Percentiles rank a stretch among this genome's conserved stretches.
Conservation (phyloP, 2,329 filamentous ascomycete species). For the Claviceps monticola region DNA sequence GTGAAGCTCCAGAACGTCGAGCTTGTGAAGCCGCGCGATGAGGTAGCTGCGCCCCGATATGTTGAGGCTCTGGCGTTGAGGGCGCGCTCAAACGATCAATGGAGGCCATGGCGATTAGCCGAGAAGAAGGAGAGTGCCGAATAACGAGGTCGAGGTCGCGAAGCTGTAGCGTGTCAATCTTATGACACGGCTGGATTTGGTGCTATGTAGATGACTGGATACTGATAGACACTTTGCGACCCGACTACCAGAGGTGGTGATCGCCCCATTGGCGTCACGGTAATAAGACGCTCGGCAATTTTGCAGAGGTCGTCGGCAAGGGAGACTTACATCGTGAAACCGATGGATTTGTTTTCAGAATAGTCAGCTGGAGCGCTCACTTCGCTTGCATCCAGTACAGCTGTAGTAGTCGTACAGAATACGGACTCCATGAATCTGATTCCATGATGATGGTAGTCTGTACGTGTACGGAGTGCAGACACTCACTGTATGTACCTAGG, state of each 20-base stretch:
- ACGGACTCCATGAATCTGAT: no score
- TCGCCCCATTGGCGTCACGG: no score
- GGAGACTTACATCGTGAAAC: conserved; percentile 6
- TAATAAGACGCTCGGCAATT: background rate
- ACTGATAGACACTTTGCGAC: no score
- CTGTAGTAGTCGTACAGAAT: no score
- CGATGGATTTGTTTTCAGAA: conserved; percentile 5
- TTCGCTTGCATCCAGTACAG: background rate
- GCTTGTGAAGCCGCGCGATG: conserved; percentile 8
- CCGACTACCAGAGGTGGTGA: no score
- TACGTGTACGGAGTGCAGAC: no score
- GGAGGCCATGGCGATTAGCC: background rate
- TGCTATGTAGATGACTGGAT: background rate
- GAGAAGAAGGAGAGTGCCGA: background rate
- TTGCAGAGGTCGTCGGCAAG: background rate
- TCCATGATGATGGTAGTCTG: background rate
- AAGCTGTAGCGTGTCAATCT: conserved; percentile 4
- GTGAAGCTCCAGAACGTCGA: conserved; percentile 11
- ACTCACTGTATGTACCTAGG: no score
- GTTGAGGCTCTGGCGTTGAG: conserved; percentile 5
- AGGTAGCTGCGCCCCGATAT: conserved; percentile 8
- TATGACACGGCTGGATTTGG: background rate
- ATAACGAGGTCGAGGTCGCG: conserved; percentile 3
- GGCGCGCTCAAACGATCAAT: conserved; percentile 4
- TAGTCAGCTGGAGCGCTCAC: conserved; percentile 2